Percentiles rank a stretch among this genome's conserved stretches.
Evolutionary conservation across 208 protist species (phyloP).

Genomic region (Phytomonas sp.): DNA sequence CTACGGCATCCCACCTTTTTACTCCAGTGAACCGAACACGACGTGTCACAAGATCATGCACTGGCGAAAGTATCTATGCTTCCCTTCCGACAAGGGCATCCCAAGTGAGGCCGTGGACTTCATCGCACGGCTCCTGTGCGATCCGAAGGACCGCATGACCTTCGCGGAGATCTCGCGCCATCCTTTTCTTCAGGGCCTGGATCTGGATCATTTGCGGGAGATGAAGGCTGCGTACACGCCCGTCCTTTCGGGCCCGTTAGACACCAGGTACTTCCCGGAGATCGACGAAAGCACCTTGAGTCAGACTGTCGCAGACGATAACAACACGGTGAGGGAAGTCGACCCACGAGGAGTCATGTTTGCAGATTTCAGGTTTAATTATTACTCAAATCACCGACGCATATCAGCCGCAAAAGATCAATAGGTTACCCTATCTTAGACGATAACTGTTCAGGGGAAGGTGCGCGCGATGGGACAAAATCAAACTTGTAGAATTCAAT

Average conservation of each 20-base stretch:
- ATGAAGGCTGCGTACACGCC: constrained; percentile 61
- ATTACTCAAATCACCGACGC: constrained; percentile 6
- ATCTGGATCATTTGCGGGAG: constrained; percentile 57
- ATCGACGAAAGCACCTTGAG: constrained; percentile 46
- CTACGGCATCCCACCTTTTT: constrained; percentile 94
- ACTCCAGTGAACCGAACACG: constrained; percentile 81
- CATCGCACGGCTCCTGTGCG: constrained; percentile 86
- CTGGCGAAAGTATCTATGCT: constrained; percentile 87
- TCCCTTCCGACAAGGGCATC: constrained; percentile 75
- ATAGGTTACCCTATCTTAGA: not conserved
- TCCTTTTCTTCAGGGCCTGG: constrained; percentile 68
- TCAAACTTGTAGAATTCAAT: not conserved
- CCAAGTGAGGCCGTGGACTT: constrained; percentile 87
- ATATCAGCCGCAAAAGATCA: not conserved
- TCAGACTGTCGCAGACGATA: constrained; percentile 26
- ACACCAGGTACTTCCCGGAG: constrained; percentile 86
- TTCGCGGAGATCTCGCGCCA: constrained; percentile 73
- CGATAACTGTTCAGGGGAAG: not conserved
- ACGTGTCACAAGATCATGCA: constrained; percentile 94
- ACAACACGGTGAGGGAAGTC: constrained; percentile 42
- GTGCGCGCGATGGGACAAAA: not conserved
- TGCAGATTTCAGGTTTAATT: constrained; percentile 82
- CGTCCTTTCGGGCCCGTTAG: constrained; percentile 54
- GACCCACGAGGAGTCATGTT: constrained; percentile 84
- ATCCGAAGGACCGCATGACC: constrained; percentile 69